Conservation (phyloP, 1,284 basidiomycete genomes). For the Xerocomus amazonicus region DNA sequence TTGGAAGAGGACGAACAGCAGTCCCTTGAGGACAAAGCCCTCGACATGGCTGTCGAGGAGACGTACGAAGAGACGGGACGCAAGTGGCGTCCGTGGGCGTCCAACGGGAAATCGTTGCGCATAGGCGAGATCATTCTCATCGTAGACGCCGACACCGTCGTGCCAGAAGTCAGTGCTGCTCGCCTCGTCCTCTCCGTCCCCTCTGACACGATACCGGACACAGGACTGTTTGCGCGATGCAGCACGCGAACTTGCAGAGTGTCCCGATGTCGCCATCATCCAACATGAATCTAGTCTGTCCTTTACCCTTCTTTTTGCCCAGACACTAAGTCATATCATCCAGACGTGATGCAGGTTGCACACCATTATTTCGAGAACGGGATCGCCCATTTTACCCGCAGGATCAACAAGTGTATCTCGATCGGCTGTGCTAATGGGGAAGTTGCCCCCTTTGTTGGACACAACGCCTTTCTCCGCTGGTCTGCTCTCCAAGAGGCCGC, state of each 20-base stretch:
- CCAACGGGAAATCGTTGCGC: conserved; percentile 54
- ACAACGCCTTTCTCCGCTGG: background rate
- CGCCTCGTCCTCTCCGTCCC: background rate
- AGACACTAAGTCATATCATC: too few relatives aligned
- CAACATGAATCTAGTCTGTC: conserved; percentile 69
- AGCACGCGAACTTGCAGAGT: conserved; percentile 73
- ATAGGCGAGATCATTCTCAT: conserved; percentile 68
- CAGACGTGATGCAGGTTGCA: background rate
- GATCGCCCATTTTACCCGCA: background rate
- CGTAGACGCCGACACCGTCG: conserved; percentile 79
- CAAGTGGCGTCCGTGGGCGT: conserved; percentile 61
- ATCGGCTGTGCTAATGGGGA: background rate
- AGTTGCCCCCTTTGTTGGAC: background rate
- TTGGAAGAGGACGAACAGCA: conserved; percentile 35
- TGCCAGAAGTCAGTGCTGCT: conserved; percentile 47
- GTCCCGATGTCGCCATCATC: conserved; percentile 71
- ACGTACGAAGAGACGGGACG: conserved; percentile 54
- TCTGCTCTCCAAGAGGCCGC: background rate
- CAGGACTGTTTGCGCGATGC: conserved; percentile 81
- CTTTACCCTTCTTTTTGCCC: background rate
- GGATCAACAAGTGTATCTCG: background rate
- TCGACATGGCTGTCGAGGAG: conserved; percentile 66
- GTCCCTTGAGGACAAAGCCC: conserved; percentile 56
- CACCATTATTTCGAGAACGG: background rate
- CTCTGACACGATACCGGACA: background rate